Conservation (phyloP, 1,284 basidiomycete species). For the Moesziomyces sp. region DNA sequence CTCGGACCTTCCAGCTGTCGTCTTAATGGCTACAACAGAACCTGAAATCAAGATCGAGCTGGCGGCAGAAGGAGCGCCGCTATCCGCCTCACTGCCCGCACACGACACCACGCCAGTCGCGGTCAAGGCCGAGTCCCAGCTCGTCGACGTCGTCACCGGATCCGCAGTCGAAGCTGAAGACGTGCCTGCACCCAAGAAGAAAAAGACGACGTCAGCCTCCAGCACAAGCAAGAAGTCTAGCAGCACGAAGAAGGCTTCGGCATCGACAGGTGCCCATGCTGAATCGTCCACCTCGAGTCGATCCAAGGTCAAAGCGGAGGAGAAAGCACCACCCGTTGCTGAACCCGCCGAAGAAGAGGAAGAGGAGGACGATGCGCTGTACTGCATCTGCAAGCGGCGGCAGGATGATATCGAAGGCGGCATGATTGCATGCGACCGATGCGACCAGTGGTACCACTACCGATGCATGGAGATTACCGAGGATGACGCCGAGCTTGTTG, state of each 20-base stretch:
- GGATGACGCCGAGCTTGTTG: conserved; percentile 50
- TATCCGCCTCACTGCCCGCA: conserved; percentile 1
- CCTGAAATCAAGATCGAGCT: conserved; percentile 3
- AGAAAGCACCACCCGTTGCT: not conserved
- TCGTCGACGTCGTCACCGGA: not conserved
- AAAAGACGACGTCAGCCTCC: conserved; percentile 12
- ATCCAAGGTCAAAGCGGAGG: conserved; percentile 10
- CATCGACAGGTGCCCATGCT: not conserved
- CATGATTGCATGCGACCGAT: conserved; percentile 63
- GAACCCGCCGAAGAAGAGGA: conserved; percentile 11
- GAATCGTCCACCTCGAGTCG: conserved; percentile 3
- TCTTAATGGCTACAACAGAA: not conserved
- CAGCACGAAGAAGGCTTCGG: conserved; percentile 16
- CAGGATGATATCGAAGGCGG: conserved; percentile 57
- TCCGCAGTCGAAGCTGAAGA: not conserved
- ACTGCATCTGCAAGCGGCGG: conserved; percentile 48
- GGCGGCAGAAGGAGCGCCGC: not conserved
- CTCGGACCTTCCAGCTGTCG: not conserved
- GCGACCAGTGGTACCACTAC: conserved; percentile 63
- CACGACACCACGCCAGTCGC: not conserved
- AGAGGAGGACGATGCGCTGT: conserved; percentile 44
- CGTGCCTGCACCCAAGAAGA: conserved; percentile 20
- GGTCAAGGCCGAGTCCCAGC: conserved; percentile 4
- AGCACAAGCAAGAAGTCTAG: conserved; percentile 11
- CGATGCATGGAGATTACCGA: conserved; percentile 52